Base-by-base conservation (phyloP, 768 basidiomycete species). In the Rhodotorula paludigena region DNA sequence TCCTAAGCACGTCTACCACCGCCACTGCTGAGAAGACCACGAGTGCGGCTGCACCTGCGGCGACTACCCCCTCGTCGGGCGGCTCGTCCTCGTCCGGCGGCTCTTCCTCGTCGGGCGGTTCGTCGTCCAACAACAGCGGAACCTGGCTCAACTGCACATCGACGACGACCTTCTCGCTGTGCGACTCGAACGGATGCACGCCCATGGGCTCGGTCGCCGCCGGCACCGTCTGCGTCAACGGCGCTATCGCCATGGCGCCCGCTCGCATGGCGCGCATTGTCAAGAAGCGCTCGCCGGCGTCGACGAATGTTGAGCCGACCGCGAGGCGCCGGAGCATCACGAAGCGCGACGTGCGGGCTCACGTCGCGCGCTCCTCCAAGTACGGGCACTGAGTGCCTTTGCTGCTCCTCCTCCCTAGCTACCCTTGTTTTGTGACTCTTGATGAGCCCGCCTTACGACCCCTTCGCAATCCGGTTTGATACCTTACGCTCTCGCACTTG, bases 131-230 rank as follows among this genome's bases (percentile, higher is more conserved):
- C 53, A 3, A 35, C 54, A 15, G 42, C 23, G 57, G 35, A 0
- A 55, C 62, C 4, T 68, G 45, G 42, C 48, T 68, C 42, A 15
- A 41, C 30, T 68, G 66, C 61, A 51, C 52, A 9, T 41, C 51
- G 25, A 20, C 48, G 28, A 48, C 47, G 9, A 63, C 67, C 20
- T 68, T 58, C 52, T 59, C 67, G 3, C 56, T 72, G n/a, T 72
- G 71, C 59, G 60, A 36, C 39, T 12, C 25, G 18, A 28, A 10
- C 0, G n/a, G 16, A 8, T 72, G 71, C 62, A 72, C 66, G 5
- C 2, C 51, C 0, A 72, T 72, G 71, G 71, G 71, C 2, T 32
- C 52, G 12, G 69, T 71, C 57, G 69, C 69, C 0, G n/a, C 69
- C 7, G 69, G 69, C 0, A 71, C 69, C 33, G 41, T 42, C 20